phyloP scores from a whole-genome alignment of 2,329 filamentous ascomycete species.

The Xylariales sp. region DNA sequence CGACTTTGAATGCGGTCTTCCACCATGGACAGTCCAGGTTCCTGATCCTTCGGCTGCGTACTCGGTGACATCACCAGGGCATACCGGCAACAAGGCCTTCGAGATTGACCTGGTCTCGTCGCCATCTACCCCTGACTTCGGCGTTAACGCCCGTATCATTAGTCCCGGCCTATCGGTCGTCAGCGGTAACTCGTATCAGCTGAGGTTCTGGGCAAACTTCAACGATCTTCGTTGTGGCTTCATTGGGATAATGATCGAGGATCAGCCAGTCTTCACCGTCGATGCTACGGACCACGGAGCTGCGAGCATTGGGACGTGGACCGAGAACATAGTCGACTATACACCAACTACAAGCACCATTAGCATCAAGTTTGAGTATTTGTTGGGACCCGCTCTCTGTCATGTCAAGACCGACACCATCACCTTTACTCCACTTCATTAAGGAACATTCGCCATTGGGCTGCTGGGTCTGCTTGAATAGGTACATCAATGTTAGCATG shows the following conservation, averaged over 20 bases:
- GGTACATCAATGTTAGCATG: too few species aligned
- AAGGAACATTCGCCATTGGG: too few species aligned
- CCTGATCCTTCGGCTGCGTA: constrained; percentile 11
- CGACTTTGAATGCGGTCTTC: constrained; percentile 17
- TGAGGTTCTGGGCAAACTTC: constrained; percentile 15
- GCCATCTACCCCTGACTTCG: constrained; percentile 8
- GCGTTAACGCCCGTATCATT: constrained; percentile 12
- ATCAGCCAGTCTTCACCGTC: constrained; percentile 7
- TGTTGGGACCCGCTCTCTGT: neutral
- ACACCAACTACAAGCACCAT: constrained; percentile 5
- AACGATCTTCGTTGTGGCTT: constrained; percentile 12
- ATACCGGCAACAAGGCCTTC: constrained; percentile 13
- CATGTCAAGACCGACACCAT: constrained; percentile 5
- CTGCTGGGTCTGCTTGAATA: too few species aligned
- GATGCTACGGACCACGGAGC: constrained; percentile 13
- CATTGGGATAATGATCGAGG: constrained; percentile 16
- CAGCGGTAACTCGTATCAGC: constrained; percentile 6
- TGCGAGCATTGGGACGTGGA: neutral
- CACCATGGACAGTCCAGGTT: constrained; percentile 15
- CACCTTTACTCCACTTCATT: constrained; percentile 6
- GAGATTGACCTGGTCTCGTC: constrained; percentile 10
- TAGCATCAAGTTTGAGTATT: neutral
- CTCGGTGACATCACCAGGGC: constrained; percentile 1
- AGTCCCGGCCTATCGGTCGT: constrained; percentile 6
- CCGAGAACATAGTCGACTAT: neutral